Conservation (phyloP, 768 basidiomycete genomes). For the Amanita brunnescens region DNA sequence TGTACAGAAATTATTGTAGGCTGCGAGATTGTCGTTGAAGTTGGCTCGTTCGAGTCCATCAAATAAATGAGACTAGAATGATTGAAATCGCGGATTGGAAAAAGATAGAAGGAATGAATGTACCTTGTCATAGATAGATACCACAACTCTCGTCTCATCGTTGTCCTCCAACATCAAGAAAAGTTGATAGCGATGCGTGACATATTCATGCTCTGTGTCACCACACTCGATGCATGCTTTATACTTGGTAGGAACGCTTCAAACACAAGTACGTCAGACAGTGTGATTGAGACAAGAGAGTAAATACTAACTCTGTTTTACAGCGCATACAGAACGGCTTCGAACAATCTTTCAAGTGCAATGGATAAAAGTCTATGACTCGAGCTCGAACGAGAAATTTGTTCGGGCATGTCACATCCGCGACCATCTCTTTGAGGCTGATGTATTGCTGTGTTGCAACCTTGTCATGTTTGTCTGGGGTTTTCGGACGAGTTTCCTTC, state of each 20-base stretch:
- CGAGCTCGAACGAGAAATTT: conserved; percentile 39
- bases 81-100: neutral
- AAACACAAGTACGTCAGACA: conserved; percentile 1
- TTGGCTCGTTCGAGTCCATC: conserved; percentile 35
- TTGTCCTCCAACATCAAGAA: conserved; percentile 46
- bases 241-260: conserved; percentile 35
- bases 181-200: conserved; percentile 39
- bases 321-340: conserved; percentile 46
- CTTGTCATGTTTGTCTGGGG: neutral
- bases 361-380: conserved; percentile 48
- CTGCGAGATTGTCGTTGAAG: conserved; percentile 29
- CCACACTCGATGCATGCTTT: conserved; percentile 43
- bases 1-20: conserved; percentile 27
- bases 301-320: conserved; percentile 32
- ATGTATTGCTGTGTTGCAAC: conserved; percentile 9
- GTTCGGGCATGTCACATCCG: conserved; percentile 22
- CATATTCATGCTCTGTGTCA: conserved; percentile 43
- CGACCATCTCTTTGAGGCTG: conserved; percentile 30
- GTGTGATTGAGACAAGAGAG: neutral
- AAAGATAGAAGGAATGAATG: conserved; percentile 5
- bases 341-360: conserved; percentile 37
- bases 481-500: neutral
- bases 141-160: conserved; percentile 28
- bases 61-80: conserved; percentile 33
- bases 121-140: conserved; percentile 44